Evolutionary conservation across 2,329 filamentous ascomycete species (phyloP).

Genomic region (Scortechinia acanthostroma): DNA sequence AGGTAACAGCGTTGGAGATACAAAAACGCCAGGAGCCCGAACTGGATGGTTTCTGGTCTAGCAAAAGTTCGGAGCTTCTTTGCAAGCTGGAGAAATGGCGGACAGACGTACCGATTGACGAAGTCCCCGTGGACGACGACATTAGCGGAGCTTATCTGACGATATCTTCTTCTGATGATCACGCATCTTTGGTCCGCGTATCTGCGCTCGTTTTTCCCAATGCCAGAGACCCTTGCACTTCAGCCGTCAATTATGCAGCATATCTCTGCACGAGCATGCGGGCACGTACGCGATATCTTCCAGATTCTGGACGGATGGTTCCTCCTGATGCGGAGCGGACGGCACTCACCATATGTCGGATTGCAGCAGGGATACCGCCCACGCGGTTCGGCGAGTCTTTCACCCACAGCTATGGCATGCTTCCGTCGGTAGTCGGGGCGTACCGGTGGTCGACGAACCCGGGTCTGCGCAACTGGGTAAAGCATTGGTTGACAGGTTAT

Average conservation of each 20-base stretch:
- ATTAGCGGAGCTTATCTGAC: constrained; percentile 4
- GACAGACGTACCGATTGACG: constrained; percentile 3
- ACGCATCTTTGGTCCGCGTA: neutral
- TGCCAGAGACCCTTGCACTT: constrained; percentile 5
- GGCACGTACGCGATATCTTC: constrained; percentile 6
- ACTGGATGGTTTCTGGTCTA: constrained; percentile 4
- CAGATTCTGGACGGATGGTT: constrained; percentile 4
- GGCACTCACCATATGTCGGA: constrained; percentile 7
- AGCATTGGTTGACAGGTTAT: constrained; percentile 5
- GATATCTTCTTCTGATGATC: constrained; percentile 4
- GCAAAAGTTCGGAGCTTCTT: neutral
- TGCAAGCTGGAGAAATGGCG: constrained; percentile 2
- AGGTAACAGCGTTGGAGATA: constrained; percentile 6
- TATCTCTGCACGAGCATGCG: constrained; percentile 7
- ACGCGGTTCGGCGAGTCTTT: constrained; percentile 6
- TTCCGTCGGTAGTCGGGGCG: constrained; percentile 7
- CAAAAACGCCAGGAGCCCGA: constrained; percentile 7
- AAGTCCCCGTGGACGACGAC: constrained; percentile 6
- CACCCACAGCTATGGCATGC: constrained; percentile 7
- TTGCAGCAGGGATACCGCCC: constrained; percentile 6
- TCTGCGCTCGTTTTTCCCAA: constrained; percentile 6
- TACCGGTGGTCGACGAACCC: constrained; percentile 7
- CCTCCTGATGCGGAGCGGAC: constrained; percentile 7
- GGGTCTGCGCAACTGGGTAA: constrained; percentile 6
- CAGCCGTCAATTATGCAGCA: constrained; percentile 8